Evolutionary conservation across 495 filamentous ascomycete genomes (phyloP).

Genomic region (Viridothelium virens): DNA sequence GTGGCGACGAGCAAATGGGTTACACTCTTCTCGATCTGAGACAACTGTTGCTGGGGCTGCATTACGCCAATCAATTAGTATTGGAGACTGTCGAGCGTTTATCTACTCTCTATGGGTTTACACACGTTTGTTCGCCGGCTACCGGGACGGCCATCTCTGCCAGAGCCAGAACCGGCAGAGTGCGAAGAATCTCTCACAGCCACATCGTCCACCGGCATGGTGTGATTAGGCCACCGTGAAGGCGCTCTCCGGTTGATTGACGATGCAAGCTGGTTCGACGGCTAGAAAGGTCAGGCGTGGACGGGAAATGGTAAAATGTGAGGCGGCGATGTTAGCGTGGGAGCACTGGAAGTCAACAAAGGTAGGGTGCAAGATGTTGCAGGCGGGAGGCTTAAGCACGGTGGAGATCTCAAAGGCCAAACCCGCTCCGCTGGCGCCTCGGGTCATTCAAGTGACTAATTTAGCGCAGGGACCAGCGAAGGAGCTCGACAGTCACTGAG

Average conservation of each 20-base stretch:
- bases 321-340: neutral
- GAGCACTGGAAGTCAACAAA: neutral
- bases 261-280: neutral
- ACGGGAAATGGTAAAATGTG: neutral
- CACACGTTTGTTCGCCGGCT: constrained; percentile 20
- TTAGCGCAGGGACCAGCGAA: neutral
- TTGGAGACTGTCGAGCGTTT: neutral
- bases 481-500: no score
- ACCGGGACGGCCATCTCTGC: constrained; percentile 8
- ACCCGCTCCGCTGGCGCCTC: constrained; percentile 4
- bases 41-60: constrained; percentile 63
- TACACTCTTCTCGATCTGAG: constrained; percentile 95
- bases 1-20: constrained; percentile 96
- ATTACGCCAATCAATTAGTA: constrained; percentile 24
- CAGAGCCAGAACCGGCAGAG: constrained; percentile 18
- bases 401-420: neutral
- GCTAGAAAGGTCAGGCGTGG: neutral
- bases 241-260: neutral
- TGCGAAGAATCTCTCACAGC: neutral
- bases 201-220: neutral
- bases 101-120: neutral
- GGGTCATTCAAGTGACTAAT: neutral
- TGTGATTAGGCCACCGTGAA: neutral
- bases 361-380: constrained; percentile 1
- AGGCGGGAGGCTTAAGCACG: constrained; percentile 1